Base-by-base conservation (phyloP, 495 filamentous ascomycete species). In the Hyaloscypha hepaticicola region DNA sequence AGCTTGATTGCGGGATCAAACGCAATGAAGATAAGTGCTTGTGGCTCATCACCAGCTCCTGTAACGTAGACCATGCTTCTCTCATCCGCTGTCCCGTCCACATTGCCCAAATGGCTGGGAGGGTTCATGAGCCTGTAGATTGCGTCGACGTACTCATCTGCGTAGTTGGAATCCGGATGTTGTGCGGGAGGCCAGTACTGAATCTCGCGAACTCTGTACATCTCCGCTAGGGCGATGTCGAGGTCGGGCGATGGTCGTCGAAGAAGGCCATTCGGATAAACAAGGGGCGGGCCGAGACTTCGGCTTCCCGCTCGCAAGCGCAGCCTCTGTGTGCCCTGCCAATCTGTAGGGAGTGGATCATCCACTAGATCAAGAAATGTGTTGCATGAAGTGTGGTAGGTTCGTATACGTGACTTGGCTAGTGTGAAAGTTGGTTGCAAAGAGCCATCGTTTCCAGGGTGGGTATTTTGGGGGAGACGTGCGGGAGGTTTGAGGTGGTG, bases 281-380 rank as follows among this genome's bases (percentile, higher is more conserved):
- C 1, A 24, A 77, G 70, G n/a, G 75, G 76, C 14, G 74, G 78
- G 2, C 64, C 69, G 55, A 78, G 74, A 12, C 77, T 69, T n/a
- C 75, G 53, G 6, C 79, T 79, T 27, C 83, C 83, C 19, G 79
- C 78, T 7, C 85, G 79, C 16, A 87, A 69, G 26, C 85, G 80
- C 16, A 85, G 74, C 8, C 80, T 80, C 67, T 83, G 80, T 21
- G 69, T 72, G 22, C 63, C 58, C 45, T 74, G 65, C n/a, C 76
- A 74, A 50, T 77, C 77, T 2, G 62, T 70, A 11, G 70, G 66
- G 2, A 68, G 52, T 5, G 82, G 80, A 64, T 87, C 84, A 64
- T 88, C 83, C 31, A 92, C 84, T 3, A 92, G 74, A 65, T 92
- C 89, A 9, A 91, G 53, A 66, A 85, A 90, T 3, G 86, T 81